Base-by-base conservation (phyloP, 2,329 filamentous ascomycete genomes). In the Nigrospora oryzae region DNA sequence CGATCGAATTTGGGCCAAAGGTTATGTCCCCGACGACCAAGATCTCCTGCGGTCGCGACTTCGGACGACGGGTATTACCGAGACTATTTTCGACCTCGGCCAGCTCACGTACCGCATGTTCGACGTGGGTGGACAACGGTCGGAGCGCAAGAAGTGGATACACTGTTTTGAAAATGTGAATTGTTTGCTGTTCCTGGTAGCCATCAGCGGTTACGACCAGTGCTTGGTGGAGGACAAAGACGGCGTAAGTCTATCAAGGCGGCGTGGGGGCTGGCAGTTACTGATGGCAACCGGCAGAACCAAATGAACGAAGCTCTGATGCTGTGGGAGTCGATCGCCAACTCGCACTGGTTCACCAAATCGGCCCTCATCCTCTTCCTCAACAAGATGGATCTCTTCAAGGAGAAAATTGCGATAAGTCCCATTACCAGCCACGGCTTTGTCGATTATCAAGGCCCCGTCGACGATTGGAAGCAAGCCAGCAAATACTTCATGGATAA, bases 81-180 rank as follows among this genome's bases (percentile, higher is more conserved):
- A 97, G 66, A 95, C 90, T 3, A 79, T 91, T 50, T 97, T 97
- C 64, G 89, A 95, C 63, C 77, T 95, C 13, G 89, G 89, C 49
- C 84, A 91, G 59, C 77, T 96, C 56, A 95, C 89, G 51, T 96
- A 96, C 68, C 85, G 89, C 57, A 96, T 97, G 89, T 95, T 95
- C 65, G 89, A 95, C 59, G 89, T 95, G 39, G 89, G 89, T 62
- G 89, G 89, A 46, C 89, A 95, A 63, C 77, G 89, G 56, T 95
- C 89, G 28, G 89, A 95, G 67, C 84, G 89, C 50, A 95, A 95
- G 77, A 95, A 95, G 73, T 95, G 89, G 89, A 95, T 95, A 51
- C 89, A 95, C 64, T 93, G 89, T 61, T 95, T 95, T 62, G 89
- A 95, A 63, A 93, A 93, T 52, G 89, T 95, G 50, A 89, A 93